Conservation (phyloP, 208 protist species). For the Trypanosoma conorhini region DNA sequence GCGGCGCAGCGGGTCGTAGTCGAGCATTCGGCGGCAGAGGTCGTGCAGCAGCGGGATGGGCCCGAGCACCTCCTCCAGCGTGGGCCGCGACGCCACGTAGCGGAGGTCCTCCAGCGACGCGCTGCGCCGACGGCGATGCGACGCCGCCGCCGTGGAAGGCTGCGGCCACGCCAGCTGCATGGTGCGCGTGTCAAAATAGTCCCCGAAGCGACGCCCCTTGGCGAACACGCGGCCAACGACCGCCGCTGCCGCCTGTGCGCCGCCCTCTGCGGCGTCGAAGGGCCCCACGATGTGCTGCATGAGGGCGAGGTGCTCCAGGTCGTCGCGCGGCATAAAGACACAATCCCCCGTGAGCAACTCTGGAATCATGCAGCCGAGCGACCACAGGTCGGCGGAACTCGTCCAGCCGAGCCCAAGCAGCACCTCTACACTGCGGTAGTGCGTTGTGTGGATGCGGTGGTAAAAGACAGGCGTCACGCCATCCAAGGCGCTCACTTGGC, state of each 20-base stretch:
- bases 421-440: slow-evolving; percentile 84
- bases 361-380: slow-evolving; percentile 81
- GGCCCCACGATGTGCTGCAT: slow-evolving; percentile 73
- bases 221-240: slow-evolving; percentile 36
- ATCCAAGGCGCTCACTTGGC: slow-evolving; percentile 37
- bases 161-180: slow-evolving; percentile 53
- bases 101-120: slow-evolving; percentile 43
- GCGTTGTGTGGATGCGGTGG: slow-evolving; percentile 73
- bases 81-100: slow-evolving; percentile 61
- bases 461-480: slow-evolving; percentile 55
- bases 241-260: slow-evolving; percentile 6
- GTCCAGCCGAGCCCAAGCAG: slow-evolving; percentile 75
- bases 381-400: slow-evolving; percentile 73
- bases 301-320: slow-evolving; percentile 77
- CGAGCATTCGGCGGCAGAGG: slow-evolving; percentile 67
- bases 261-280: slow-evolving; percentile 31
- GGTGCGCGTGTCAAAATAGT: slow-evolving; percentile 56
- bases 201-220: slow-evolving; percentile 45
- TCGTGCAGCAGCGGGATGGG: slow-evolving; percentile 58
- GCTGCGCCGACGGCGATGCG: slow-evolving; percentile 10
- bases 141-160: background rate
- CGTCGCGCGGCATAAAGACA: slow-evolving; percentile 75
- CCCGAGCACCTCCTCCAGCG: slow-evolving; percentile 54
- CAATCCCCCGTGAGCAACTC: slow-evolving; percentile 76
- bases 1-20: slow-evolving; percentile 86